These are phyloP conservation scores for Cucumis melo DNA, from an alignment of 306 rosid species.

Conservation along the genomic window DNA sequence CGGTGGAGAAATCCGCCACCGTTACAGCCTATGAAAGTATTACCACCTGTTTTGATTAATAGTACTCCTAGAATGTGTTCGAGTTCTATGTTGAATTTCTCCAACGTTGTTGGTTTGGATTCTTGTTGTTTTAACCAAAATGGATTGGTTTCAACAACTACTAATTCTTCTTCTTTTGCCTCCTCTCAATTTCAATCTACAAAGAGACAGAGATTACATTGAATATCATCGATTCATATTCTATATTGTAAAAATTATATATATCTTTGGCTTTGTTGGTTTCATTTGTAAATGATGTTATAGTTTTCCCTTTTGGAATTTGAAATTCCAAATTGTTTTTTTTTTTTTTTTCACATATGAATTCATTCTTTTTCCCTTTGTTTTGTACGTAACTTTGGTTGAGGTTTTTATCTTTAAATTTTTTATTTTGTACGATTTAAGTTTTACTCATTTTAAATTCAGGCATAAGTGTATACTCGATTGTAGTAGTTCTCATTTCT, in stretches of 20 bases:
- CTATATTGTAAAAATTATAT: background rate
- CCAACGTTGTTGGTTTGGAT: background rate
- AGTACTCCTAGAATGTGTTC: slow-evolving; percentile 32
- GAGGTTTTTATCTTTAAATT: too few relatives aligned
- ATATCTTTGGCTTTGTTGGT: background rate
- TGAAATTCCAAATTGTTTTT: background rate
- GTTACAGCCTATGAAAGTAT: slow-evolving; percentile 22
- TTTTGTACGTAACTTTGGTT: too few relatives aligned
- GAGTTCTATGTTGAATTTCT: slow-evolving; percentile 41
- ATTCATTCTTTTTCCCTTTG: background rate
- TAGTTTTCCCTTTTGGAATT: background rate
- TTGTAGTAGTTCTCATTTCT: too few relatives aligned
- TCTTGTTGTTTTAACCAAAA: slow-evolving; percentile 12
- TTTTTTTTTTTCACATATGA: background rate
- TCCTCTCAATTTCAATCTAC: background rate
- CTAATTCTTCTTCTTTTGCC: slow-evolving; percentile 12
- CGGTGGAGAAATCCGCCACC: slow-evolving; percentile 74
- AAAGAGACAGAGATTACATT: slow-evolving; percentile 4
- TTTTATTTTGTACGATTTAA: too few relatives aligned
- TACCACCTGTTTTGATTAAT: slow-evolving; percentile 32
- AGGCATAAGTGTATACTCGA: too few relatives aligned
- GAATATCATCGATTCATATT: background rate
- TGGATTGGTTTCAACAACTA: background rate
- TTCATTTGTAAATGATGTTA: background rate
- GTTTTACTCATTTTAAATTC: too few relatives aligned